Base-by-base conservation (phyloP, 2,329 filamentous ascomycete species). In the Arthrinium puccinioides region DNA sequence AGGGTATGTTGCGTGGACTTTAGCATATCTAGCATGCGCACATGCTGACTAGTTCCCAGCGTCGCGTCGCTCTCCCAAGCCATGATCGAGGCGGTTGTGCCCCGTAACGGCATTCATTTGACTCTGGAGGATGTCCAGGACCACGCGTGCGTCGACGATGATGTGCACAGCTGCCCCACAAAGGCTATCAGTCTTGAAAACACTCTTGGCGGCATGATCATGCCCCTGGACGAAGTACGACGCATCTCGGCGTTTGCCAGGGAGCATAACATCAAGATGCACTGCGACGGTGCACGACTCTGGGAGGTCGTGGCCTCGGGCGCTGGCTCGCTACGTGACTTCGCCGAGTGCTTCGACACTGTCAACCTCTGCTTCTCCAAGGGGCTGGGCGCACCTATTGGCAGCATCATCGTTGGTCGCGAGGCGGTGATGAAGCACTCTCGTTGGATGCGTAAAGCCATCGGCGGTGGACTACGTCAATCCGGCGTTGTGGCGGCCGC, bases 381-480 rank as follows among this genome's bases (percentile, higher is more conserved):
- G 50, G 67, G 68, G 5, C 61, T 75, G 4, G 70, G 70, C 11
- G 70, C 70, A 1, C 71, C 71, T 1, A 62, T 72, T 40, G 70
- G 70, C 11, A 70, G 66, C 46, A 59, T 71, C 37, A 38, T 72
- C 7, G 55, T 70, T 16, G 68, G 67, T 9, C 27, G 52, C 4
- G 63, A 67, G 38, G 58, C 61, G 1, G 74, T 81, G 46, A 72
- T 86, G 50, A 76, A 77, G 52, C 76, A 79, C 36, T 79, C 81
- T 5, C 66, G 83, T n/a, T 85, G 84, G 79, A 72, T 88, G 19
- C 70, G 87, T 39, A 94, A 94, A 65, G 75, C 77, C 19, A 79
- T 94, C 46, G 87, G 87, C 15, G 87, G 87, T 27, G 87, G 85
- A 0, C 67, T 87, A 39, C 68, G 87, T 19, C 86, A 92, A 60